Conservation (phyloP, 371 early-diverging fungal species). For the Mortierella sp. region DNA sequence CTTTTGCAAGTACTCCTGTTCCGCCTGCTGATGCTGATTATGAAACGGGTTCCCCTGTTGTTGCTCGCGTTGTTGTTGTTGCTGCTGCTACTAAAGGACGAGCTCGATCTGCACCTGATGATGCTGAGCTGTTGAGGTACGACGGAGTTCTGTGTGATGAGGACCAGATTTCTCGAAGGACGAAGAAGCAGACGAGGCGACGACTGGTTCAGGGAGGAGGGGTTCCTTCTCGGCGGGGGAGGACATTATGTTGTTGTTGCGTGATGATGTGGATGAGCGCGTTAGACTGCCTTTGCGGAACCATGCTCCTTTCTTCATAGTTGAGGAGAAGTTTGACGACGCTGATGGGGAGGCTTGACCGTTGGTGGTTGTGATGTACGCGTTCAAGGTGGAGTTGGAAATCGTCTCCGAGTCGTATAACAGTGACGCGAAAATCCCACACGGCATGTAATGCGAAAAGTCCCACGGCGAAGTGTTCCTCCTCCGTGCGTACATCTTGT, state of each 20-base stretch:
- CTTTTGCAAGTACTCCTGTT: background rate
- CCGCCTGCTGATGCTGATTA: background rate
- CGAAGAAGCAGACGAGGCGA: background rate
- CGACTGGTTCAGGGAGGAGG: constrained; percentile 15
- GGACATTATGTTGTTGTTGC: background rate
- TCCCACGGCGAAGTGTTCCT: constrained; percentile 20
- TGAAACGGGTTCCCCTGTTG: background rate
- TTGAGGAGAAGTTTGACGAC: background rate
- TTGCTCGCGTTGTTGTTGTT: background rate
- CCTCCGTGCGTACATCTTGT: constrained; percentile 29
- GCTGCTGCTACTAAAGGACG: background rate
- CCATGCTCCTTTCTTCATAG: background rate
- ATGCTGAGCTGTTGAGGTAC: constrained; percentile 11
- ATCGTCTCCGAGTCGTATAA: constrained; percentile 9
- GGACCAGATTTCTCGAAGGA: background rate
- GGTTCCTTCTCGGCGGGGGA: background rate
- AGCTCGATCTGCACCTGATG: constrained; percentile 10
- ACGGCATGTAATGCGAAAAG: constrained; percentile 23
- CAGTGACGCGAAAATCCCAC: constrained; percentile 14
- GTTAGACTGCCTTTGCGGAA: background rate
- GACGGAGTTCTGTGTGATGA: background rate
- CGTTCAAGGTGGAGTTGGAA: background rate
- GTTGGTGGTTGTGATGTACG: background rate
- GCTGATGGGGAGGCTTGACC: background rate
- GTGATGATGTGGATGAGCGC: background rate